Evolutionary conservation across 345 rosid species (phyloP).

Genomic region (Laguncularia racemosa): DNA sequence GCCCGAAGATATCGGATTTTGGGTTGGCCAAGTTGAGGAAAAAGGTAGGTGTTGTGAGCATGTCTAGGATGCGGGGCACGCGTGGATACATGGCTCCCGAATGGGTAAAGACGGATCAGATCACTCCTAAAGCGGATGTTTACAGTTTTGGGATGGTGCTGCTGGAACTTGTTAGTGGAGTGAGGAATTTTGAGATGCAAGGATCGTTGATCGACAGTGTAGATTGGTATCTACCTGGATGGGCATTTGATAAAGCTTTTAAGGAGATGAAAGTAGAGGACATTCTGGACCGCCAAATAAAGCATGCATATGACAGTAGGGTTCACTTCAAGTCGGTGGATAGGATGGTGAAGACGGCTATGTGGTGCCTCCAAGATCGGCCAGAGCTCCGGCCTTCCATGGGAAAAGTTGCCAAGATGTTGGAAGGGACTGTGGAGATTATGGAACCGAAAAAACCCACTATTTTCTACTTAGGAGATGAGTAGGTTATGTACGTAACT

Average conservation of each 20-base stretch:
- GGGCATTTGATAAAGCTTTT: conserved; percentile 65
- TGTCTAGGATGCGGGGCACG: conserved; percentile 63
- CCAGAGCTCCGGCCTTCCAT: conserved; percentile 54
- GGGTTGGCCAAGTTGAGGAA: conserved; percentile 66
- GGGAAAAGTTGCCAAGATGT: conserved; percentile 75
- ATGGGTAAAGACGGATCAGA: conserved; percentile 53
- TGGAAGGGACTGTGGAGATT: conserved; percentile 69
- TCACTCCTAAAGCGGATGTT: conserved; percentile 59
- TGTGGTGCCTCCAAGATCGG: conserved; percentile 72
- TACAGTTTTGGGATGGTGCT: conserved; percentile 71
- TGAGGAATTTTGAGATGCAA: conserved; percentile 41
- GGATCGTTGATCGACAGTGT: conserved; percentile 40
- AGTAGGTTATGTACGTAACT: conserved; percentile 5
- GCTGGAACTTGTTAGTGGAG: conserved; percentile 51
- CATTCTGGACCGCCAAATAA: conserved; percentile 49
- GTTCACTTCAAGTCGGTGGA: conserved; percentile 48
- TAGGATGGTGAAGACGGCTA: conserved; percentile 67
- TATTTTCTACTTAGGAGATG: conserved; percentile 49
- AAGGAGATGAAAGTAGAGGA: conserved; percentile 59
- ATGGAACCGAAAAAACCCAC: conserved; percentile 62
- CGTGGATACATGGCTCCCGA: conserved; percentile 74
- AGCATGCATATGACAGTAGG: conserved; percentile 37
- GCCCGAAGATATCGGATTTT: conserved; percentile 55
- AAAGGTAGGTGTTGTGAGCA: conserved; percentile 54
- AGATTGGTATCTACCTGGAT: conserved; percentile 61